Conservation (phyloP, 2,329 filamentous ascomycete genomes). For the Capronia americana region DNA sequence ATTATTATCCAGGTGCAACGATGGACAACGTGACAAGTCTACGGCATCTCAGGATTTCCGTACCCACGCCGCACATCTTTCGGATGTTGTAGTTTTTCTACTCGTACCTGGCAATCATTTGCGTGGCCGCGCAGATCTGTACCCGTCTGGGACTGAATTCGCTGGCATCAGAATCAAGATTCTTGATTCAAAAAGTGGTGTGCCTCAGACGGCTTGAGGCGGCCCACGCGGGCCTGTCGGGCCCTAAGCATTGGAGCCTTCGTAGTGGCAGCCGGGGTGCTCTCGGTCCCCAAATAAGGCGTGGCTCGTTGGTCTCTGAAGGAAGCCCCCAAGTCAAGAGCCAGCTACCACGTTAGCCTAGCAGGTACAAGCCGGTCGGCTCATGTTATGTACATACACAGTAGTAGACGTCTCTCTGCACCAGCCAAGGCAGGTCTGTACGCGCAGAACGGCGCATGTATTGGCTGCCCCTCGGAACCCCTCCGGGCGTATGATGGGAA, state of each 20-base stretch:
- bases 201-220: constrained; percentile 7
- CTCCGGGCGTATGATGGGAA: background rate
- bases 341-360: background rate
- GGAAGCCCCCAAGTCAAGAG: background rate
- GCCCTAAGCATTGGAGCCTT: background rate
- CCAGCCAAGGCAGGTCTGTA: background rate
- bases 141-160: constrained; percentile 5
- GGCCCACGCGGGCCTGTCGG: background rate
- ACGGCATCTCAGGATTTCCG: background rate
- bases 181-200: background rate
- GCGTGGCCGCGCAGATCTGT: constrained; percentile 21
- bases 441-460: background rate
- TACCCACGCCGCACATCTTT: background rate
- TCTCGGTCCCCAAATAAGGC: background rate
- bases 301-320: background rate
- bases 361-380: background rate
- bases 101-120: constrained; percentile 22
- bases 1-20: background rate
- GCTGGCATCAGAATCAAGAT: constrained; percentile 14
- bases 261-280: background rate
- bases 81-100: background rate
- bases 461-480: background rate
- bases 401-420: background rate
- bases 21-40: background rate
- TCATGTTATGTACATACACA: background rate